These are phyloP conservation scores for Nakataea oryzae DNA, from an alignment of 2,329 filamentous ascomycete species.

Conservation along the genomic window DNA sequence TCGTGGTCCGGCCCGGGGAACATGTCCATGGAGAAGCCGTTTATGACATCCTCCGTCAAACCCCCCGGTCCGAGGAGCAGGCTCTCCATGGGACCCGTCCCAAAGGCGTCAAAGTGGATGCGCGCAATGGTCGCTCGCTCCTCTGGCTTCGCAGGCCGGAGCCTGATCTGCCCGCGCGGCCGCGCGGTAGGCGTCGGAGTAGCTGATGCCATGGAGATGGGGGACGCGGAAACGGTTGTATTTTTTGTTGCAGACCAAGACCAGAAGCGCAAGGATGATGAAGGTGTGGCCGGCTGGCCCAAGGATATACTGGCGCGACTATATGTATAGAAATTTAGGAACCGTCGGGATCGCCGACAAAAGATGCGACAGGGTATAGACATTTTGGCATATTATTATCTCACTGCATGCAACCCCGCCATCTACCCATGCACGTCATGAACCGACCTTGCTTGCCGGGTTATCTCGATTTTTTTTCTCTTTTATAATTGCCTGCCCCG, in stretches of 20 bases:
- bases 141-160: conserved; percentile 12
- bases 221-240: neutral
- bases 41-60: conserved; percentile 7
- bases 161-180: conserved; percentile 8
- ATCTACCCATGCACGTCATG: neutral
- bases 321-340: neutral
- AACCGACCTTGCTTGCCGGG: neutral
- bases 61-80: conserved; percentile 15
- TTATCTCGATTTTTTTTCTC: neutral
- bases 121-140: conserved; percentile 10
- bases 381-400: neutral
- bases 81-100: conserved; percentile 10
- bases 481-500: too few relatives aligned
- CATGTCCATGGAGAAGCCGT: conserved; percentile 9
- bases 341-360: neutral
- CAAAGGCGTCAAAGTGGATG: conserved; percentile 14
- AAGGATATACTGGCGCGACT: neutral
- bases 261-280: too few relatives aligned
- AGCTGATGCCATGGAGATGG: neutral
- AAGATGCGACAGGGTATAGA: neutral
- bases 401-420: neutral
- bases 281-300: too few relatives aligned
- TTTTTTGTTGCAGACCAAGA: neutral
- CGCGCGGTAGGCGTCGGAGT: neutral
- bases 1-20: conserved; percentile 4